Conservation (phyloP, 805 yeast species). For the Suhomyces sp. region DNA sequence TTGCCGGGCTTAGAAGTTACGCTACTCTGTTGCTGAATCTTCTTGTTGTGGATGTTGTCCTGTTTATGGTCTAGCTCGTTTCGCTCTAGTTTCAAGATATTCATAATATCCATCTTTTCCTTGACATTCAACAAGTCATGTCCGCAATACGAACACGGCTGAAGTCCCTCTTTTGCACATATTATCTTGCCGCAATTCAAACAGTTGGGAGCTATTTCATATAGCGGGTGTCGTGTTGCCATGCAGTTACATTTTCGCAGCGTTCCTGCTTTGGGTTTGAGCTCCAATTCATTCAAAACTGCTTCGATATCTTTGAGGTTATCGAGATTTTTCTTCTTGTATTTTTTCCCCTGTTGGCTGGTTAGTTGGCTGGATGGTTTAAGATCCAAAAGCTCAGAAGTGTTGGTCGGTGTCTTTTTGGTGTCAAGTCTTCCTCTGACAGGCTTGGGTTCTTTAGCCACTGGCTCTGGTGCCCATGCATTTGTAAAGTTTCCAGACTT, state of each 20-base stretch:
- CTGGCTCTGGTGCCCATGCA: slow-evolving; percentile 5
- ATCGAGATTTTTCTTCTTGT: slow-evolving; percentile 48
- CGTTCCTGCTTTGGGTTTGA: slow-evolving; percentile 14
- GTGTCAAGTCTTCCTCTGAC: slow-evolving; percentile 9
- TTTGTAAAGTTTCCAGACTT: background rate
- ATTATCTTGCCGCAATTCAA: slow-evolving; percentile 91
- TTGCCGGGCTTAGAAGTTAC: background rate
- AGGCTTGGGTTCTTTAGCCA: slow-evolving; percentile 1
- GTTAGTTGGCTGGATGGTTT: slow-evolving; percentile 30
- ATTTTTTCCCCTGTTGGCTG: slow-evolving; percentile 27
- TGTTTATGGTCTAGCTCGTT: slow-evolving; percentile 23
- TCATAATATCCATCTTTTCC: slow-evolving; percentile 60
- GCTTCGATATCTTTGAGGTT: slow-evolving; percentile 63
- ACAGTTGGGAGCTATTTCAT: slow-evolving; percentile 91
- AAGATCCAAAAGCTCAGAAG: slow-evolving; percentile 46
- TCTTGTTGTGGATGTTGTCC: slow-evolving; percentile 15
- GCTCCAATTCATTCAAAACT: slow-evolving; percentile 53
- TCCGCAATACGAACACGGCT: slow-evolving; percentile 86
- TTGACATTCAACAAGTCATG: slow-evolving; percentile 56
- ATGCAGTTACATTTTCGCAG: slow-evolving; percentile 66
- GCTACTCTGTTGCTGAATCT: slow-evolving; percentile 17
- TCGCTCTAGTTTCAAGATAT: slow-evolving; percentile 54
- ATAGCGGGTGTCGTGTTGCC: slow-evolving; percentile 84
- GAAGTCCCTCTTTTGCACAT: slow-evolving; percentile 85
- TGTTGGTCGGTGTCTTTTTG: slow-evolving; percentile 32